These are phyloP conservation scores for Nakaseomyces sp. DNA, from an alignment of 1,139 yeast genomes.

Conservation along the genomic window DNA sequence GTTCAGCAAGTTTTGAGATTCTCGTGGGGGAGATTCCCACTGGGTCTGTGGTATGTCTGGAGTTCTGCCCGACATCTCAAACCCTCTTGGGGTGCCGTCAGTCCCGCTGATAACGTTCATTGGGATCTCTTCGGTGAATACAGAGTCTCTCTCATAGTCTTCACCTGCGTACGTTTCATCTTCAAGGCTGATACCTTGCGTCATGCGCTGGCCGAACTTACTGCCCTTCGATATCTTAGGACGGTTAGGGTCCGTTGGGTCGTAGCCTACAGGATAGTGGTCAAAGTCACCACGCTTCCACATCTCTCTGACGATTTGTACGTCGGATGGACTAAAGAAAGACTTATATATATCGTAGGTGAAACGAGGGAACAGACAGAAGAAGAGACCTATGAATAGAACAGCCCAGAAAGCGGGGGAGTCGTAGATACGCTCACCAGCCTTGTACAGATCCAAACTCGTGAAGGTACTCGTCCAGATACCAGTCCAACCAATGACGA, in stretches of 20 bases:
- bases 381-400: slow-evolving; percentile 57
- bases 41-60: slow-evolving; percentile 6
- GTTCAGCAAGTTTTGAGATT: slow-evolving; percentile 20
- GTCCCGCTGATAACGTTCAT: slow-evolving; percentile 25
- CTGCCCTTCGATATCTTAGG: slow-evolving; percentile 27
- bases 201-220: slow-evolving; percentile 14
- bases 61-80: slow-evolving; percentile 8
- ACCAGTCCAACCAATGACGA: slow-evolving; percentile 84
- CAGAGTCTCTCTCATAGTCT: slow-evolving; percentile 16
- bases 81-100: slow-evolving; percentile 21
- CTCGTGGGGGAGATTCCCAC: slow-evolving; percentile 6
- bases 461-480: slow-evolving; percentile 61
- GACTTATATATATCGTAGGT: slow-evolving; percentile 54
- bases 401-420: slow-evolving; percentile 76
- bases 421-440: slow-evolving; percentile 69
- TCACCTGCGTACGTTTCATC: slow-evolving; percentile 14
- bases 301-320: slow-evolving; percentile 80
- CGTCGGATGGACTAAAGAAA: slow-evolving; percentile 62
- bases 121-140: slow-evolving; percentile 27
- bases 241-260: slow-evolving; percentile 52
- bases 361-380: slow-evolving; percentile 73
- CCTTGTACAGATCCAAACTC: slow-evolving; percentile 65
- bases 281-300: slow-evolving; percentile 51
- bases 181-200: slow-evolving; percentile 13
- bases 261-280: slow-evolving; percentile 49